Evolutionary conservation across 176 grass and related monocot species (phyloP), one percentile per base, ranked within the genome.

Genomic region (Raddia distichophylla): DNA sequence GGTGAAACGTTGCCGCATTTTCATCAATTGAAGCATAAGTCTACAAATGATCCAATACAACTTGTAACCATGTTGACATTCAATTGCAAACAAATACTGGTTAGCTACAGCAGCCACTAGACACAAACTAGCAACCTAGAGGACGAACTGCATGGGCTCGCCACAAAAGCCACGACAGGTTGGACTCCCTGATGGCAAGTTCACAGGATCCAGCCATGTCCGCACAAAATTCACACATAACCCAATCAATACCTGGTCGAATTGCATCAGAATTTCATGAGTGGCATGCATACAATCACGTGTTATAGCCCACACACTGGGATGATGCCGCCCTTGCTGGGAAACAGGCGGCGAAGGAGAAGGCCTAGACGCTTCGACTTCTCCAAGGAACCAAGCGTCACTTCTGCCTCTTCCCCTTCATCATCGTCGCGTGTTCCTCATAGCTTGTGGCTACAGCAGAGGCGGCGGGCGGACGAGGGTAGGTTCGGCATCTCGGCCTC

Each of bases 131-230:
- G 51, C 56, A 70, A 95, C 96, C 93, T 99, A 91, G 73, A 99
- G 91, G 78, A 91, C 76, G 79, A 99, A 95, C 60, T 90, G 91
- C 51, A 99, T 82, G 64, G 89, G 93, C 71, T 95, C 87, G 47
- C 88, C 86, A 10, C 90, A 98, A 49, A 98, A 93, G 16, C 86
- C 96, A 43, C 93, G 95, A 27, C 47, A 86, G 12, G 52, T 60
- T 17, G 82, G 84, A 13, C 85, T 91, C 7, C 90, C 82, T 0
- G 84, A 64, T 0, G 93, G 93, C 68, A 99, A 67, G 76, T 91
- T 93, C 69, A 95, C 69, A 0, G 89, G 93, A 86, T 99, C 91
- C 72, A 99, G 56, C 93, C 96, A 95, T 14, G 91, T 91, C 87
- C 93, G 76, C 35, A 62, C 56, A 69, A 34, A 73, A 88, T n/a